phyloP scores from a whole-genome alignment of 768 basidiomycete species.

The Leccinum ochraceum region DNA sequence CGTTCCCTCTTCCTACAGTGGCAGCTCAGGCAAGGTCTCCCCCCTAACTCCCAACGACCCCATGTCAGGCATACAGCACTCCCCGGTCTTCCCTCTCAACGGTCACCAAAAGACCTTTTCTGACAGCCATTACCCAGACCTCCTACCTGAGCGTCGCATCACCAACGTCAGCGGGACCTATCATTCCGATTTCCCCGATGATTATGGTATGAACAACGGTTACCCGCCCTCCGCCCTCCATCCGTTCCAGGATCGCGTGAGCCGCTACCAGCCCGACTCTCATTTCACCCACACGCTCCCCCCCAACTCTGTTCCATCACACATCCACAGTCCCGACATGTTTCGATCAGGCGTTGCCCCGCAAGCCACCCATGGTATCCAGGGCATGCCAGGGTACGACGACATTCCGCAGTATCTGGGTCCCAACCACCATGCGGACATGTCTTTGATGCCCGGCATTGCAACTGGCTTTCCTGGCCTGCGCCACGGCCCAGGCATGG shows the following conservation, averaged over 20 bases:
- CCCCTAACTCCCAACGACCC: constrained; percentile 72
- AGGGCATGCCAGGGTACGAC: constrained; percentile 54
- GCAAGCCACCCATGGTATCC: constrained; percentile 65
- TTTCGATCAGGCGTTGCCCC: constrained; percentile 66
- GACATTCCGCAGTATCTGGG: constrained; percentile 60
- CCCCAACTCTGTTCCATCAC: constrained; percentile 45
- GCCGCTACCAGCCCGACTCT: constrained; percentile 55
- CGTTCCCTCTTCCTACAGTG: constrained; percentile 57
- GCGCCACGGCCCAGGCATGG: constrained; percentile 60
- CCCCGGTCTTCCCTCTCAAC: constrained; percentile 49
- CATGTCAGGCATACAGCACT: constrained; percentile 55
- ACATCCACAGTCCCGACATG: constrained; percentile 56
- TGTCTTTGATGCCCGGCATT: constrained; percentile 62
- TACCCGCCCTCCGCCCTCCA: constrained; percentile 54
- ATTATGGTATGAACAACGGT: constrained; percentile 53
- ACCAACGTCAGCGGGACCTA: constrained; percentile 48
- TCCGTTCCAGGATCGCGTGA: constrained; percentile 58
- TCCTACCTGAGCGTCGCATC: constrained; percentile 59
- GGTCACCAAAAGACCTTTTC: constrained; percentile 56
- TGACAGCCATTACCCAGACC: constrained; percentile 55
- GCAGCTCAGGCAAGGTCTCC: constrained; percentile 71
- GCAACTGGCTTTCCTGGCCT: constrained; percentile 64
- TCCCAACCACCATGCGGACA: constrained; percentile 52
- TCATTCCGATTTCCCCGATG: constrained; percentile 62
- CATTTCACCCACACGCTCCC: constrained; percentile 50